These are phyloP conservation scores for Biscogniauxia sp. DNA, from an alignment of 2,329 filamentous ascomycete genomes.

Conservation along the genomic window DNA sequence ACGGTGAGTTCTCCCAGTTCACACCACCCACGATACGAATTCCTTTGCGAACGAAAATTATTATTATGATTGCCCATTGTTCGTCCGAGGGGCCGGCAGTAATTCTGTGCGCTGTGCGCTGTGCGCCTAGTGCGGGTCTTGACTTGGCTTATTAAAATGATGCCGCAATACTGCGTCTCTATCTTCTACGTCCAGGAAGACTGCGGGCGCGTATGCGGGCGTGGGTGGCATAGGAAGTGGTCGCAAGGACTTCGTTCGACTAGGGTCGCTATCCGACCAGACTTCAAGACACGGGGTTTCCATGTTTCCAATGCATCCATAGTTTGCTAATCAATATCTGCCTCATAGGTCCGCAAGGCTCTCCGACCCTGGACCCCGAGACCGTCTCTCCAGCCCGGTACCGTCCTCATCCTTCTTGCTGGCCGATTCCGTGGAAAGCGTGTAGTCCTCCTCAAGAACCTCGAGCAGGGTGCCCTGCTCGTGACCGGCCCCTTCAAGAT, in stretches of 20 bases:
- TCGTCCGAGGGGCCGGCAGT: too few relatives aligned
- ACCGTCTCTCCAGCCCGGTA: conserved; percentile 86
- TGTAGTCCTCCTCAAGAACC: conserved; percentile 96
- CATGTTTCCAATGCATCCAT: neutral
- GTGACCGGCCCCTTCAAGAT: conserved; percentile 99
- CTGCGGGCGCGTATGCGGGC: too few relatives aligned
- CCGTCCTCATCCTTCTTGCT: conserved; percentile 97
- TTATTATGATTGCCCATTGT: too few relatives aligned
- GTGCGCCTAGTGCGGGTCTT: neutral
- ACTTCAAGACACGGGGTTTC: neutral
- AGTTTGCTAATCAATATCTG: conserved; percentile 27
- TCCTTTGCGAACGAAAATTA: too few relatives aligned
- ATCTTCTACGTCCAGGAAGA: neutral
- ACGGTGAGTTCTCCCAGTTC: conserved; percentile 70
- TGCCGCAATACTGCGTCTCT: too few relatives aligned
- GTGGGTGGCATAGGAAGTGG: neutral
- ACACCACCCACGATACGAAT: neutral
- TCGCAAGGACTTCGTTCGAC: neutral
- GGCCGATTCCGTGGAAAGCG: conserved; percentile 99
- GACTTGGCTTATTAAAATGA: neutral
- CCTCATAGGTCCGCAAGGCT: conserved; percentile 83
- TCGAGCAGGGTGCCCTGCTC: conserved; percentile 96
- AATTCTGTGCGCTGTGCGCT: neutral
- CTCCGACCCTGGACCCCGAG: conserved; percentile 84
- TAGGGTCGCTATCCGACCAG: neutral